Evolutionary conservation across 1,284 basidiomycete species (phyloP).

Genomic region (Rhodotorula sp.): DNA sequence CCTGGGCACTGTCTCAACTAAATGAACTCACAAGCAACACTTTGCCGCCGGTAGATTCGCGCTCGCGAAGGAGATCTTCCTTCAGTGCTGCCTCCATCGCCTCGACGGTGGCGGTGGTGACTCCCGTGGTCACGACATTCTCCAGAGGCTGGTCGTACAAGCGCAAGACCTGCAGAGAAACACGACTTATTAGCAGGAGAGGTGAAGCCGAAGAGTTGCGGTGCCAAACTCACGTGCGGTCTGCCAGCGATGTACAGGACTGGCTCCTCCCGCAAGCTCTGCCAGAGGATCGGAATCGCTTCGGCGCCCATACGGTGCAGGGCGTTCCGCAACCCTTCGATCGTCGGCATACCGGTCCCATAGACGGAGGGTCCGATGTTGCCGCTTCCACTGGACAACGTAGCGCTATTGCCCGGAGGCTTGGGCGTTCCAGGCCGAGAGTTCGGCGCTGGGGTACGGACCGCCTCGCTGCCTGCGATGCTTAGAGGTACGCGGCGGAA

Average conservation of each 20-base stretch:
- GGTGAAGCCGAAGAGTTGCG: neutral
- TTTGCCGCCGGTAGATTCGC: constrained; percentile 65
- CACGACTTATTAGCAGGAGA: neutral
- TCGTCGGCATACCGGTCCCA: constrained; percentile 88
- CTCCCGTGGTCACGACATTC: constrained; percentile 85
- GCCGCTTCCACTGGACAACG: neutral
- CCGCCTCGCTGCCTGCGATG: constrained; percentile 8
- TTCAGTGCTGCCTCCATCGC: constrained; percentile 89
- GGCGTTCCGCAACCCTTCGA: constrained; percentile 80
- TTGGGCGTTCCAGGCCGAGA: neutral
- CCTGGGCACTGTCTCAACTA: rapidly evolving
- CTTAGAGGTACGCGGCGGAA: constrained; percentile 76
- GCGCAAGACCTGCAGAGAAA: constrained; percentile 62
- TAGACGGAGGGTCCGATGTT: constrained; percentile 29
- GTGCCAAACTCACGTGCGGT: constrained; percentile 7
- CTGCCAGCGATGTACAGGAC: constrained; percentile 65
- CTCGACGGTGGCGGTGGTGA: constrained; percentile 88
- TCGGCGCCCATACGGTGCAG: constrained; percentile 77
- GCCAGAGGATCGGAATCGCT: constrained; percentile 76
- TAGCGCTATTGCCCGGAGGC: constrained; percentile 4
- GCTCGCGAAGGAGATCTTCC: constrained; percentile 83
- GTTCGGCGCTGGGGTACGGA: constrained; percentile 10
- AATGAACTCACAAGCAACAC: constrained; percentile 57
- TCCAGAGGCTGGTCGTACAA: constrained; percentile 82
- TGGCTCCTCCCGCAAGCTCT: constrained; percentile 90